phyloP scores from a whole-genome alignment of 1,139 yeast species.

The Eremothecium coryli region DNA sequence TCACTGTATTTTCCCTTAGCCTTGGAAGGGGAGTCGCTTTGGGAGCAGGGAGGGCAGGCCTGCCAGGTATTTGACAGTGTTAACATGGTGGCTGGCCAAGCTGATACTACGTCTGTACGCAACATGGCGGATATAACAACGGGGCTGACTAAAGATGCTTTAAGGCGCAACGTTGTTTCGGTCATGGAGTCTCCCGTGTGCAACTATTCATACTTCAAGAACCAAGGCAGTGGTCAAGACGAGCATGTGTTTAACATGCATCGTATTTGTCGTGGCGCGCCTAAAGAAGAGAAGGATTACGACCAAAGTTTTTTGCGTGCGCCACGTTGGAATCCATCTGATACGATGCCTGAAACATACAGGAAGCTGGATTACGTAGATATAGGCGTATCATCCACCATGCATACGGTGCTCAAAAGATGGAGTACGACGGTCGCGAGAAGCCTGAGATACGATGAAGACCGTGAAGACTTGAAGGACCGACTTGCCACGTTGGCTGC shows the following conservation, averaged over 20 bases:
- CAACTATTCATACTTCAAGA: slow-evolving; percentile 1
- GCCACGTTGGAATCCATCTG: slow-evolving; percentile 25
- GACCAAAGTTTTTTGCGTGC: too few species aligned
- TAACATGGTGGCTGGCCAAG: slow-evolving; percentile 15
- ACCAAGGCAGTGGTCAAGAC: background rate
- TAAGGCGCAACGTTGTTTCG: slow-evolving; percentile 19
- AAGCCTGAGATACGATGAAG: slow-evolving; percentile 43
- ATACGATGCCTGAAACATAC: slow-evolving; percentile 31
- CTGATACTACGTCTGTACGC: slow-evolving; percentile 7
- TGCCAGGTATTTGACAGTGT: slow-evolving; percentile 22
- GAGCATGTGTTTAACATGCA: background rate
- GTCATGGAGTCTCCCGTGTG: background rate
- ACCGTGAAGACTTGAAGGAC: slow-evolving; percentile 56
- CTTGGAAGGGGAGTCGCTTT: slow-evolving; percentile 13
- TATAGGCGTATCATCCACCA: slow-evolving; percentile 39
- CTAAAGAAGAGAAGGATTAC: background rate
- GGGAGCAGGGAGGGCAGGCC: slow-evolving; percentile 24
- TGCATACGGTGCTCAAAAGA: slow-evolving; percentile 39
- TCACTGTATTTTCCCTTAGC: slow-evolving; percentile 25
- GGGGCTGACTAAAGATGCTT: slow-evolving; percentile 17
- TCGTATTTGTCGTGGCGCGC: background rate
- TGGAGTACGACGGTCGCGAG: slow-evolving; percentile 42
- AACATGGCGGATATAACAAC: slow-evolving; percentile 13
- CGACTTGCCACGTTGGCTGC: slow-evolving; percentile 41
- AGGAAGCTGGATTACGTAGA: slow-evolving; percentile 17